These are phyloP conservation scores for Solanum pinnatisectum DNA, from an alignment of 257 asterid species.

Conservation along the genomic window DNA sequence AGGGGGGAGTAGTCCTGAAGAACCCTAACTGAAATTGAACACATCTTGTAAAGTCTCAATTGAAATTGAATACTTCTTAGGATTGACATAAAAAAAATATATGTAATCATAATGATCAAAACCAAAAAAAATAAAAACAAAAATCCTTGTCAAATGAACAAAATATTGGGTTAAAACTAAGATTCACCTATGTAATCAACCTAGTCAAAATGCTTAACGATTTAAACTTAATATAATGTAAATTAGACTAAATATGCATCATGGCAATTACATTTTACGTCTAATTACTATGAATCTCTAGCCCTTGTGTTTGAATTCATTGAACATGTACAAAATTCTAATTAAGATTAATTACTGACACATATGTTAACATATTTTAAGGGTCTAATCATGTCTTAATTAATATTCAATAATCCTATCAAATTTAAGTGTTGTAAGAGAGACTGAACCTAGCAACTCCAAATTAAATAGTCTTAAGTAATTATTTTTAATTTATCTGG, in stretches of 20 bases:
- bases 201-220: neutral
- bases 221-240: neutral
- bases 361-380: neutral
- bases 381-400: neutral
- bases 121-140: neutral
- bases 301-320: neutral
- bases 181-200: neutral
- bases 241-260: neutral
- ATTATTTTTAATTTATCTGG: neutral
- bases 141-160: neutral
- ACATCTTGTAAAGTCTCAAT: neutral
- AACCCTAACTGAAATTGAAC: neutral
- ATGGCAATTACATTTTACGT: neutral
- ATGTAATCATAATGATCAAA: neutral
- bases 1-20: neutral
- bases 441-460: neutral
- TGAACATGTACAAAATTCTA: neutral
- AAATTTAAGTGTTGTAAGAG: constrained; percentile 7
- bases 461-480: neutral
- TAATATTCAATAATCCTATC: neutral
- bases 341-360: neutral
- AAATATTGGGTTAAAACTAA: neutral
- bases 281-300: neutral
- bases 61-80: no score
- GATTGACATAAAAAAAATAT: no score